Evolutionary conservation across 2,329 filamentous ascomycete genomes (phyloP).

Genomic region (Lasiodiplodia gonubiensis): DNA sequence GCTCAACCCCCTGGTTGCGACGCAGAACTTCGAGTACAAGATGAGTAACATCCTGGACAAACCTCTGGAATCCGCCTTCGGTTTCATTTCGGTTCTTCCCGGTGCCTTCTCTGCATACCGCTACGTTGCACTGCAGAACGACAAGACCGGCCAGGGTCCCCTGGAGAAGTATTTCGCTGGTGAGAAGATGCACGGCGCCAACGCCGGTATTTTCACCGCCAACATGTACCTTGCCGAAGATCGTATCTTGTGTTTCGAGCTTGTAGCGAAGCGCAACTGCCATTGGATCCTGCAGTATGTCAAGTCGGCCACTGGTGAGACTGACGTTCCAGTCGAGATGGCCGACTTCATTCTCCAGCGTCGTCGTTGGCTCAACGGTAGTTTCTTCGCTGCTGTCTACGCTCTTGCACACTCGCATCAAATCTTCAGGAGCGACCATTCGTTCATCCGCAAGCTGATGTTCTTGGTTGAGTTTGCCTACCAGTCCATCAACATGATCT

Average conservation of each 20-base stretch:
- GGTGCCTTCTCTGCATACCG: slow-evolving; percentile 99
- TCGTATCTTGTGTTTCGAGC: slow-evolving; percentile 97
- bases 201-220: slow-evolving; percentile 94
- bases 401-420: slow-evolving; percentile 94
- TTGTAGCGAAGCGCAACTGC: slow-evolving; percentile 96
- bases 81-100: slow-evolving; percentile 94
- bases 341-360: slow-evolving; percentile 95
- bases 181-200: slow-evolving; percentile 91
- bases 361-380: slow-evolving; percentile 96
- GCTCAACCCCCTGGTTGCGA: slow-evolving; percentile 90
- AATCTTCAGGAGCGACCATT: slow-evolving; percentile 92
- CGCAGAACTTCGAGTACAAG: slow-evolving; percentile 99
- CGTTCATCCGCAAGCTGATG: slow-evolving; percentile 82
- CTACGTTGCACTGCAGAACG: slow-evolving; percentile 92
- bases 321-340: slow-evolving; percentile 92
- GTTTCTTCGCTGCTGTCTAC: slow-evolving; percentile 97
- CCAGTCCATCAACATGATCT: slow-evolving; percentile 95
- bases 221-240: slow-evolving; percentile 99
- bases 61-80: slow-evolving; percentile 94
- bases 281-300: slow-evolving; percentile 98
- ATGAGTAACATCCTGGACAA: slow-evolving; percentile 99
- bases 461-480: slow-evolving; percentile 93
- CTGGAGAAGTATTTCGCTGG: slow-evolving; percentile 97
- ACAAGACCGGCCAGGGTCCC: slow-evolving; percentile 91
- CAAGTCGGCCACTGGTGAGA: slow-evolving; percentile 96